These are phyloP conservation scores for Leishmania guyanensis DNA, from an alignment of 208 protist genomes.

Conservation along the genomic window DNA sequence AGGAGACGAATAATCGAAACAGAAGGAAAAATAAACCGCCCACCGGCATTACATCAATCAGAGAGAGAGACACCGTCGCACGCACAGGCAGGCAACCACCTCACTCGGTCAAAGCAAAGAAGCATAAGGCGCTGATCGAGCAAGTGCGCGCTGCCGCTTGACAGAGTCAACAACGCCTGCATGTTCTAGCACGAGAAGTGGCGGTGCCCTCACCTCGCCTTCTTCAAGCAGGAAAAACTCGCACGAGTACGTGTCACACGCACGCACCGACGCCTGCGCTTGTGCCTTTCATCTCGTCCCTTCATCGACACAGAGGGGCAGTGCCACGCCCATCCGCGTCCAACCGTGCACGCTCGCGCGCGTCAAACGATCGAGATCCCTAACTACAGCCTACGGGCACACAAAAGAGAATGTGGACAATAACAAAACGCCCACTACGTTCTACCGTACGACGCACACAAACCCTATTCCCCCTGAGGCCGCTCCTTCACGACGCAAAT, in stretches of 20 bases:
- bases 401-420: background rate
- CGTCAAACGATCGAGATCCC: too few relatives aligned
- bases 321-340: background rate
- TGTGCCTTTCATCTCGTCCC: too few relatives aligned
- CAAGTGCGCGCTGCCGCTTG: background rate
- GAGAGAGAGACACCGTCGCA: background rate
- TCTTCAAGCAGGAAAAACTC: background rate
- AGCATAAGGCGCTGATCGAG: background rate
- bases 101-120: background rate
- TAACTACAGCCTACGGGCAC: background rate
- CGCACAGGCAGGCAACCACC: background rate
- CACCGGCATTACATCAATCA: slow-evolving; percentile 8
- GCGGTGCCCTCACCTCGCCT: background rate
- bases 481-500: slow-evolving; percentile 88
- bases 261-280: background rate
- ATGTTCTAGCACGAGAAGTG: background rate
- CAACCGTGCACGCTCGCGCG: background rate
- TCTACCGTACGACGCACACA: background rate
- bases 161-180: background rate
- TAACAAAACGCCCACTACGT: background rate
- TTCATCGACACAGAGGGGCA: background rate
- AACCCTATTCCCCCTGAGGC: slow-evolving; percentile 26
- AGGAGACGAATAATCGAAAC: slow-evolving; percentile 8
- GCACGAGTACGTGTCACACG: background rate
- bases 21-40: background rate